Evolutionary conservation across 352 stramenopile species (phyloP).

Genomic region (Globisporangium cederbergense): DNA sequence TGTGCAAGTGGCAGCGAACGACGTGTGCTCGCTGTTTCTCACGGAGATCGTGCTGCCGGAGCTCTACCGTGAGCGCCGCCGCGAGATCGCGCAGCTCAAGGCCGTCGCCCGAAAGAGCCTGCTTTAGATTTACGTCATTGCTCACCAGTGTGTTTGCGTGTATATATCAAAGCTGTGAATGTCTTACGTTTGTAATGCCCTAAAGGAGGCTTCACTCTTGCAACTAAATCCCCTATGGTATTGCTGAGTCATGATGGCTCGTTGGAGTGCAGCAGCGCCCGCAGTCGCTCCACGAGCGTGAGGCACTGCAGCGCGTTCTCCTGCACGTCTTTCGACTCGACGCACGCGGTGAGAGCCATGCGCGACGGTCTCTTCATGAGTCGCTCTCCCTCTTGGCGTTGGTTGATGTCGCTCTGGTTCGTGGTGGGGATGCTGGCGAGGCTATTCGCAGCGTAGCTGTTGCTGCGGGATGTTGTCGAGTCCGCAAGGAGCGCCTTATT

Average conservation of each 20-base stretch:
- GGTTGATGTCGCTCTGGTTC: not conserved
- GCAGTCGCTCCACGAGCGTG: not conserved
- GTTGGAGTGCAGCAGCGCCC: not conserved
- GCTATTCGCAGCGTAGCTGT: not conserved
- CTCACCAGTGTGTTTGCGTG: not conserved
- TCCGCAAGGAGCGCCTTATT: not conserved
- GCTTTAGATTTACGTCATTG: not conserved
- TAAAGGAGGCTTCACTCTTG: no score
- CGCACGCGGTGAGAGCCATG: not conserved
- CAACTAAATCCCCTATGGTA: not conserved
- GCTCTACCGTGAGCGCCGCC: constrained; percentile 42
- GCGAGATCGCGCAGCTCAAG: constrained; percentile 46
- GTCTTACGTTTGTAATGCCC: no score
- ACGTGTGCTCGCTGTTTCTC: constrained; percentile 54
- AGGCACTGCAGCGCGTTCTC: constrained; percentile 11
- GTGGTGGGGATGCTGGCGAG: no score
- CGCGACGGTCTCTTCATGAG: constrained; percentile 9
- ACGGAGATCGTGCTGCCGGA: constrained; percentile 35
- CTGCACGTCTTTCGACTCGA: constrained; percentile 11
- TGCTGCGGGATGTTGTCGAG: not conserved
- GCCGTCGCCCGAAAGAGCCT: constrained; percentile 22
- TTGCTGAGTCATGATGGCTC: constrained; percentile 6
- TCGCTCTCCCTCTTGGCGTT: not conserved
- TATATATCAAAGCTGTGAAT: no score
- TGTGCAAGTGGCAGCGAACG: constrained; percentile 44